These are phyloP conservation scores for Nakaseomyces bracarensis DNA, from an alignment of 1,139 yeast species.

Conservation along the genomic window DNA sequence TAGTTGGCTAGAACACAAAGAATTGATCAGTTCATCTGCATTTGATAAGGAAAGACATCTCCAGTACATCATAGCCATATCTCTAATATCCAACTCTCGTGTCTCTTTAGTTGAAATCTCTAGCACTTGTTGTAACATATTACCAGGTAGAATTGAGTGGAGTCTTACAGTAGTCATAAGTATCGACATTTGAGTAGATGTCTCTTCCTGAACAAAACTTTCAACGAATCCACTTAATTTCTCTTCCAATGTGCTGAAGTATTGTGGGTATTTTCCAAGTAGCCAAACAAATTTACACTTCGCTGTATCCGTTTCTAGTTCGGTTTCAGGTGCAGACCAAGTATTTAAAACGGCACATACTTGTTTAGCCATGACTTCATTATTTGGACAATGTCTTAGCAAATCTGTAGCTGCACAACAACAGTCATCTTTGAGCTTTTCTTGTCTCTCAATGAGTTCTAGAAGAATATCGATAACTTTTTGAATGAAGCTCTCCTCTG, in stretches of 20 bases:
- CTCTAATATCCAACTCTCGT: constrained; percentile 89
- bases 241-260: constrained; percentile 47
- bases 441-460: constrained; percentile 70
- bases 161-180: constrained; percentile 75
- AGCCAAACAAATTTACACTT: constrained; percentile 63
- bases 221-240: constrained; percentile 45
- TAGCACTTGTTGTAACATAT: constrained; percentile 59
- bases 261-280: constrained; percentile 77
- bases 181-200: constrained; percentile 66
- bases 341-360: constrained; percentile 26
- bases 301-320: constrained; percentile 26
- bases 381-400: constrained; percentile 69
- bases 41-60: constrained; percentile 65
- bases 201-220: constrained; percentile 62
- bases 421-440: constrained; percentile 71
- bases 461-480: constrained; percentile 72
- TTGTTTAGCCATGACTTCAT: constrained; percentile 27
- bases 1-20: constrained; percentile 38
- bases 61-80: constrained; percentile 93
- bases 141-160: constrained; percentile 37
- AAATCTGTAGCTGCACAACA: constrained; percentile 71
- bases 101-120: constrained; percentile 72
- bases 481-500: constrained; percentile 33
- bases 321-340: constrained; percentile 25
- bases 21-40: constrained; percentile 22